Percentiles rank a stretch among this genome's conserved stretches.
Evolutionary conservation across 495 filamentous ascomycete genomes (phyloP).

Genomic region (Aspergillus baeticus): DNA sequence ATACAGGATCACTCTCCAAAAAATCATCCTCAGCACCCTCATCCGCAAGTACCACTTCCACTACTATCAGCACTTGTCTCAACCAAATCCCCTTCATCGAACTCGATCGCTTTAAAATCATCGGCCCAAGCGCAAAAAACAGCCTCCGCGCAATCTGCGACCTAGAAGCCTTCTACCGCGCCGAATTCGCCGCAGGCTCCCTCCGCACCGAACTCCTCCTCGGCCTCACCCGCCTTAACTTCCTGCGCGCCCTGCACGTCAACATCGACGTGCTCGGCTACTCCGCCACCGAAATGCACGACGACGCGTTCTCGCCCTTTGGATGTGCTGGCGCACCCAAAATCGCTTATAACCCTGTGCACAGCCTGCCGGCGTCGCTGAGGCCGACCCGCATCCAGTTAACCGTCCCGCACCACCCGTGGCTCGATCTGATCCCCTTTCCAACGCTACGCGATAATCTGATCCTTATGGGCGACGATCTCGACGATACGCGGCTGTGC

Average conservation of each 20-base stretch:
- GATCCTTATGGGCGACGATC: background rate
- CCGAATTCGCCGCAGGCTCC: background rate
- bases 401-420: background rate
- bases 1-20: too few relatives aligned
- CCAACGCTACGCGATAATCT: constrained; percentile 10
- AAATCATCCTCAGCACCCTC: too few relatives aligned
- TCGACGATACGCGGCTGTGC: constrained; percentile 2
- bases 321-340: background rate
- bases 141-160: background rate
- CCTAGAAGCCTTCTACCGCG: background rate
- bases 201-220: background rate
- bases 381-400: background rate
- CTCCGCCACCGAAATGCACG: background rate
- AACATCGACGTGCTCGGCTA: constrained; percentile 6
- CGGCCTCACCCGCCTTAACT: constrained; percentile 5
- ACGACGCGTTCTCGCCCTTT: background rate
- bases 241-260: background rate
- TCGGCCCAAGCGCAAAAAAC: background rate
- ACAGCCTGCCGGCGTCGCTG: background rate
- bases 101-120: background rate
- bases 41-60: too few relatives aligned
- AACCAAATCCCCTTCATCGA: background rate
- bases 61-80: too few relatives aligned
- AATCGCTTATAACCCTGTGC: too few relatives aligned
- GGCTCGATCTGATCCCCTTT: constrained; percentile 8